A percentile compares a stretch with the other conserved stretches of the same genome.
Conservation (phyloP, 2,329 filamentous ascomycete genomes). For the Aspergillus thermomutatus region DNA sequence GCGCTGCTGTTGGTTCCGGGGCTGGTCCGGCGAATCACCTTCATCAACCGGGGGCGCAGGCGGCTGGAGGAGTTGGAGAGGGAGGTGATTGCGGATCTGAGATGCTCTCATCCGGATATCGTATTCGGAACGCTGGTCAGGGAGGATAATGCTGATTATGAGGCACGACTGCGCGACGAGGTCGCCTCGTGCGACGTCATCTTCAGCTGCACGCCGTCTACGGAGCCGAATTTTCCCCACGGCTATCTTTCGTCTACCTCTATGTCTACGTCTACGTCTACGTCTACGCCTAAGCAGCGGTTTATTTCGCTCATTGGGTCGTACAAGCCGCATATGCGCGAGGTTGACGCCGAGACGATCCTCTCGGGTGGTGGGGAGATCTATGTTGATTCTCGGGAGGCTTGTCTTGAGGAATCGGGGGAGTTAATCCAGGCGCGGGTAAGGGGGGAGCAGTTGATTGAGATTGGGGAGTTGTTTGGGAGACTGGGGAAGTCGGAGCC, state of each 20-base stretch:
- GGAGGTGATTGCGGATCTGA: constrained; percentile 31
- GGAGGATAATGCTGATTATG: constrained; percentile 59
- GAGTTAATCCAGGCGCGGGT: constrained; percentile 44
- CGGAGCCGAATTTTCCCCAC: constrained; percentile 41
- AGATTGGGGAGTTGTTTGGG: constrained; percentile 41
- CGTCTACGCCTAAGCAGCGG: constrained; percentile 25
- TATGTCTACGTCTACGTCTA: background rate
- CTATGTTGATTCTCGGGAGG: constrained; percentile 59
- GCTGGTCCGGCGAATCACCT: constrained; percentile 62
- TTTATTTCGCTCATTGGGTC: constrained; percentile 54
- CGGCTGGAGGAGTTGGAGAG: constrained; percentile 51
- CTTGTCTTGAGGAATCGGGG: constrained; percentile 46
- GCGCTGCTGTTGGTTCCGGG: constrained; percentile 46
- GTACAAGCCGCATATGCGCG: constrained; percentile 53
- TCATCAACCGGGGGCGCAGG: constrained; percentile 67
- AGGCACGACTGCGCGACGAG: constrained; percentile 22
- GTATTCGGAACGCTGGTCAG: constrained; percentile 45
- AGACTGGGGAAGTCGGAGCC: constrained; percentile 12
- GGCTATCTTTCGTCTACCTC: constrained; percentile 34
- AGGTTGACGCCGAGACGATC: constrained; percentile 46
- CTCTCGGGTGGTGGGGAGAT: constrained; percentile 61
- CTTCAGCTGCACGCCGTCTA: constrained; percentile 50
- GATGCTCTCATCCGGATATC: constrained; percentile 34
- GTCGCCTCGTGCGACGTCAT: constrained; percentile 41
- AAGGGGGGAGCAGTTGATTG: constrained; percentile 35